Evolutionary conservation across 2,329 filamentous ascomycete species (phyloP).

Genomic region (Aspergillus sp.): DNA sequence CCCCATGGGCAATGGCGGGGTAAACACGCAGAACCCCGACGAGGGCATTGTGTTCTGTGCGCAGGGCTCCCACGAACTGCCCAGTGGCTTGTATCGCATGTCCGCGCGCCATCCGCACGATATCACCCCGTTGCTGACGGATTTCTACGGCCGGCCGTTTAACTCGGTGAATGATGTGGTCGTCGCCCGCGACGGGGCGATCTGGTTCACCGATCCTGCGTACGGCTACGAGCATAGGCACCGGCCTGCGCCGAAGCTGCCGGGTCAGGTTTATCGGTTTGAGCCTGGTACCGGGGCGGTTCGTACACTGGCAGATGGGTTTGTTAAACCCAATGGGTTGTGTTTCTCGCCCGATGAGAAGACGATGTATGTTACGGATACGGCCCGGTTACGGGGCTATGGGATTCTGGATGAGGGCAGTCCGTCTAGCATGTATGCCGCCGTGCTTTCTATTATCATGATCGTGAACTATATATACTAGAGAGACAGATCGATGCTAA

Average conservation of each 20-base stretch:
- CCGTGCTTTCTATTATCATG: no score
- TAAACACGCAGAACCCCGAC: constrained; percentile 32
- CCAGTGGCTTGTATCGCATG: constrained; percentile 12
- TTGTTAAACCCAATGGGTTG: constrained; percentile 37
- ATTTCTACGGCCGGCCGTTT: constrained; percentile 31
- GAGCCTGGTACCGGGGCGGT: constrained; percentile 26
- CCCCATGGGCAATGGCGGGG: constrained; percentile 43
- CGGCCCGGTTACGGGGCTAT: constrained; percentile 21
- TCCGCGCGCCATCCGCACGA: constrained; percentile 11
- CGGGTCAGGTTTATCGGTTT: constrained; percentile 34
- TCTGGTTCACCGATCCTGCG: constrained; percentile 34
- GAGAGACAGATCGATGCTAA: neutral
- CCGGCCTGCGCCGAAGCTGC: constrained; percentile 26
- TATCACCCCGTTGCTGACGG: constrained; percentile 18
- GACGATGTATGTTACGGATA: constrained; percentile 36
- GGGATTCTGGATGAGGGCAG: constrained; percentile 9
- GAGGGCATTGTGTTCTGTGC: constrained; percentile 36
- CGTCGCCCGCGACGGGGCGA: constrained; percentile 24
- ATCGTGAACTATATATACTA: no score
- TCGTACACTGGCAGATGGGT: constrained; percentile 31
- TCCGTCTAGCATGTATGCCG: constrained; percentile 22
- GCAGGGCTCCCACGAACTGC: constrained; percentile 24
- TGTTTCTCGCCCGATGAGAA: constrained; percentile 34
- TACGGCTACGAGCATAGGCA: constrained; percentile 31
- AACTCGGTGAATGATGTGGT: constrained; percentile 35